phyloP scores from a whole-genome alignment of 768 basidiomycete genomes.

The Gloeopeniophorella convolvens region DNA sequence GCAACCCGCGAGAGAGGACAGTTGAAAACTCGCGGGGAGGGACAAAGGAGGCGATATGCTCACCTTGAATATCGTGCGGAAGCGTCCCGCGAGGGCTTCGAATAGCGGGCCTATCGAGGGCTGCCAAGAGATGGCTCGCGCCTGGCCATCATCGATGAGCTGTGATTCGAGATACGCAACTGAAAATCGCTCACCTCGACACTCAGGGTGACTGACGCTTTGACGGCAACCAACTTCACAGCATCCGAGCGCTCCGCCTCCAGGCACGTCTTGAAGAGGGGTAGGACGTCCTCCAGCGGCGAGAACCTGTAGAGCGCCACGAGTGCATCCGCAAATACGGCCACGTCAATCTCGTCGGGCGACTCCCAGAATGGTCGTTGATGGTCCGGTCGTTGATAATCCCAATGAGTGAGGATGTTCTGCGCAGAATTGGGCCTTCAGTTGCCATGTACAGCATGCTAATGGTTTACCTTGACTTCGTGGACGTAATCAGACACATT shows the following conservation, averaged over 20 bases:
- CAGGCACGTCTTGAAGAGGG: slow-evolving; percentile 57
- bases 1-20: too few species aligned
- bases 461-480: slow-evolving; percentile 61
- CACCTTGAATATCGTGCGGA: slow-evolving; percentile 55
- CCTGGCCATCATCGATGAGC: slow-evolving; percentile 30
- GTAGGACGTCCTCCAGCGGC: slow-evolving; percentile 51
- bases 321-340: slow-evolving; percentile 67
- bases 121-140: slow-evolving; percentile 51
- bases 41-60: slow-evolving; percentile 5
- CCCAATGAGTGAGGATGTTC: slow-evolving; percentile 29
- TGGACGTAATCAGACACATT: slow-evolving; percentile 70
- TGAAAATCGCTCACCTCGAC: slow-evolving; percentile 47
- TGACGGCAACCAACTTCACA: slow-evolving; percentile 70
- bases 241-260: slow-evolving; percentile 76
- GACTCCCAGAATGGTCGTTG: slow-evolving; percentile 62
- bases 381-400: slow-evolving; percentile 34
- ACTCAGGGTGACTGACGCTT: slow-evolving; percentile 61
- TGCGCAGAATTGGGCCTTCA: slow-evolving; percentile 18
- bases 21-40: background rate
- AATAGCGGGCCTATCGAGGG: slow-evolving; percentile 44
- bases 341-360: slow-evolving; percentile 66
- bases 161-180: background rate
- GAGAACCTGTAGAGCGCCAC: slow-evolving; percentile 68
- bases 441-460: slow-evolving; percentile 18
- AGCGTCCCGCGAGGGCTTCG: slow-evolving; percentile 38